Percentiles rank a stretch among this genome's conserved stretches.
phyloP scores from a whole-genome alignment of 305 asterid genomes.

The Salvia sclarea region DNA sequence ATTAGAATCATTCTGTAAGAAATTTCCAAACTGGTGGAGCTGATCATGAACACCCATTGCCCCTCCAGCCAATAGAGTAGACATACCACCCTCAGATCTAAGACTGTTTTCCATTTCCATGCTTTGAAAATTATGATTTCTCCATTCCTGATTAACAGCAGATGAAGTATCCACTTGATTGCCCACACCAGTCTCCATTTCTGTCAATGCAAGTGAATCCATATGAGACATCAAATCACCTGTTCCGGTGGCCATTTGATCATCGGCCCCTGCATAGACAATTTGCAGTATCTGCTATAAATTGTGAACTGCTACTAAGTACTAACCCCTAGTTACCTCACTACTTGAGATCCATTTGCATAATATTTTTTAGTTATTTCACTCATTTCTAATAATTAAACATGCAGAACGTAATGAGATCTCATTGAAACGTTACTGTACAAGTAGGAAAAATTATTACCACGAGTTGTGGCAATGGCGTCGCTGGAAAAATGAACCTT shows the following conservation, averaged over 20 bases:
- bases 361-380: background rate
- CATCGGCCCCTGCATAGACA: constrained; percentile 62
- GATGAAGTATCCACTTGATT: constrained; percentile 56
- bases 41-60: constrained; percentile 54
- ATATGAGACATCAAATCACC: constrained; percentile 67
- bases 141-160: constrained; percentile 52
- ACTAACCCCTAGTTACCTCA: constrained; percentile 20
- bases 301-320: constrained; percentile 35
- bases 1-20: constrained; percentile 63
- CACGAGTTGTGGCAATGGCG: constrained; percentile 47
- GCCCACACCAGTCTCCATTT: constrained; percentile 62
- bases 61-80: constrained; percentile 46
- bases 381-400: background rate
- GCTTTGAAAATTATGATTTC: constrained; percentile 46
- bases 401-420: constrained; percentile 24
- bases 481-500: constrained; percentile 70
- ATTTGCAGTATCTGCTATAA: constrained; percentile 41
- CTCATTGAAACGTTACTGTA: constrained; percentile 24
- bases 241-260: constrained; percentile 49
- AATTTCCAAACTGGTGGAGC: constrained; percentile 56
- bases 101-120: constrained; percentile 53
- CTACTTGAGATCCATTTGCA: constrained; percentile 12
- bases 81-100: constrained; percentile 45
- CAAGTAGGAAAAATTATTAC: constrained; percentile 44
- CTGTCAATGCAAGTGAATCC: constrained; percentile 87